These are phyloP conservation scores for Picea abies DNA, from an alignment of 83 land plant species.

Conservation along the genomic window DNA sequence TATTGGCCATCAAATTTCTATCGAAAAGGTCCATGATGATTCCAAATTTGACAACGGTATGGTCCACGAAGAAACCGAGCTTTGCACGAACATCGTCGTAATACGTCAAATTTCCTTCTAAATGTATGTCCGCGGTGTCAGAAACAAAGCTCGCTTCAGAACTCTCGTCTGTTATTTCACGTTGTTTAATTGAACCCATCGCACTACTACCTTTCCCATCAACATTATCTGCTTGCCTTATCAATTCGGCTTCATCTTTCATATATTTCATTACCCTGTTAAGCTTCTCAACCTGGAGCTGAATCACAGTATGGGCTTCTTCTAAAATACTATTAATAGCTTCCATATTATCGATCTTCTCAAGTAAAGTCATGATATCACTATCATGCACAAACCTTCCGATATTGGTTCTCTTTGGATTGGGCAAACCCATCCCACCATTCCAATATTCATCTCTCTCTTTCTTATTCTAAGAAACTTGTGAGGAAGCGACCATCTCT, in stretches of 20 bases:
- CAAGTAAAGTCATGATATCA: neutral
- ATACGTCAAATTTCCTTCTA: neutral
- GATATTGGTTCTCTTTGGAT: neutral
- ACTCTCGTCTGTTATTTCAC: neutral
- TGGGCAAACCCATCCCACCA: neutral
- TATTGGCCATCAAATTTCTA: neutral
- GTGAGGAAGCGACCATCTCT: neutral
- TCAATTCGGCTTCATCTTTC: neutral
- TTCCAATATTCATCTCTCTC: conserved; percentile 11
- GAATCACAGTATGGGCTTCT: neutral
- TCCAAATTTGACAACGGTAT: neutral
- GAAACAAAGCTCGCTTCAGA: neutral
- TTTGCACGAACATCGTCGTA: neutral
- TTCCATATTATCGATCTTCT: neutral
- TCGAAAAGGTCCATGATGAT: neutral
- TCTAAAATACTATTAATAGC: neutral
- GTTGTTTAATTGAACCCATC: neutral
- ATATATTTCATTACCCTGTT: neutral
- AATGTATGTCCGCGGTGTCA: neutral
- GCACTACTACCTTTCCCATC: neutral
- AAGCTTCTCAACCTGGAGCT: neutral
- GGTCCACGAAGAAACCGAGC: neutral
- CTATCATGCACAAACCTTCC: neutral
- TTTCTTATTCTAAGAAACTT: neutral
- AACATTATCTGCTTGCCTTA: neutral